Evolutionary conservation across 176 grass and related monocot genomes (phyloP).

Genomic region (Bolboschoenus planiculmis): DNA sequence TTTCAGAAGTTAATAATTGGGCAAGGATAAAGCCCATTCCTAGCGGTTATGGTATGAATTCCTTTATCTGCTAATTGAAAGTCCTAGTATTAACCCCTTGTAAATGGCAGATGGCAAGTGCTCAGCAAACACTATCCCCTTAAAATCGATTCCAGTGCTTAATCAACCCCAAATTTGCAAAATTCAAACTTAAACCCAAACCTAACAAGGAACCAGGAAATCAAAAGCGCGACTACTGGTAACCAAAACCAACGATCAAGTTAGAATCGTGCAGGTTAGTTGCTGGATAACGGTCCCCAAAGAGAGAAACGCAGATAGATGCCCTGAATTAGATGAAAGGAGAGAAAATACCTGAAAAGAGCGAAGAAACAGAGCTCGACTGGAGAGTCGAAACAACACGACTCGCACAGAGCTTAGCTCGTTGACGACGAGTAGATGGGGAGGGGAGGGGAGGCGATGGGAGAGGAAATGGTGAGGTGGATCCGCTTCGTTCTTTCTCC

Average conservation of each 20-base stretch:
- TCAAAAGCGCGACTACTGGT: neutral
- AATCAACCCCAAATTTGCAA: neutral
- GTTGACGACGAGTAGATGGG: neutral
- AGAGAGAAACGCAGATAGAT: neutral
- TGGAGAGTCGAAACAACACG: neutral
- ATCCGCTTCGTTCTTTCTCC: neutral
- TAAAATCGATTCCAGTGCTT: neutral
- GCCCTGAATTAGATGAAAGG: neutral
- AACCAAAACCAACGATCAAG: neutral
- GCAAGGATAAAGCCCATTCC: neutral
- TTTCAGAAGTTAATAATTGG: neutral
- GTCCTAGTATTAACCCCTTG: neutral
- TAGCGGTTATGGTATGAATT: neutral
- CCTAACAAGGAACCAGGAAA: neutral
- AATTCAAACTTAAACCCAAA: neutral
- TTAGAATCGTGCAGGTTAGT: neutral
- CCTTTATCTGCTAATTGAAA: neutral
- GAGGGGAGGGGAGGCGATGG: neutral
- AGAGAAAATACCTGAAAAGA: neutral
- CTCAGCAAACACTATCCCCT: neutral
- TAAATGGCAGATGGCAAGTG: neutral
- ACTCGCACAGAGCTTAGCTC: neutral
- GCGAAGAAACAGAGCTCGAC: neutral
- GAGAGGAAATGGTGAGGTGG: neutral
- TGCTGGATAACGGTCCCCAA: neutral